Evolutionary conservation across 1,139 yeast genomes (phyloP).

Genomic region (Spathaspora sp.): DNA sequence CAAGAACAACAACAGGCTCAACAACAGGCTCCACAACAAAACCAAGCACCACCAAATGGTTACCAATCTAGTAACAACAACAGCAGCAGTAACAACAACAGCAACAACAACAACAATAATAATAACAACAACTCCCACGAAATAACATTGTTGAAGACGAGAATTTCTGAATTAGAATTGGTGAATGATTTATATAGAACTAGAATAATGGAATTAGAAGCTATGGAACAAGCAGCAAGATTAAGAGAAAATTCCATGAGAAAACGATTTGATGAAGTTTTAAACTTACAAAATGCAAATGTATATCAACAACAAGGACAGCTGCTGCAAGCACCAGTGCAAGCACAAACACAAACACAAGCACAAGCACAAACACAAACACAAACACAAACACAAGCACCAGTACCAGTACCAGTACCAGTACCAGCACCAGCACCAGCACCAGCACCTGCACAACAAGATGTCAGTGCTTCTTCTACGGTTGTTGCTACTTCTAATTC

Average conservation of each 20-base stretch:
- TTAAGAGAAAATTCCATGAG: constrained; percentile 51
- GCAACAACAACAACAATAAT: constrained; percentile 7
- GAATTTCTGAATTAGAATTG: constrained; percentile 85
- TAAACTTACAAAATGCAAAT: constrained; percentile 18
- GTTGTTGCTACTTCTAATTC: constrained; percentile 3
- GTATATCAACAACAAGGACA: constrained; percentile 4
- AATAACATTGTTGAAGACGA: constrained; percentile 58
- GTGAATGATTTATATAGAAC: constrained; percentile 85
- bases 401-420: constrained; percentile 1
- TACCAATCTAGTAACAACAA: constrained; percentile 10
- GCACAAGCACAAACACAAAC: constrained; percentile 5
- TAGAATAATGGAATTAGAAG: constrained; percentile 79
- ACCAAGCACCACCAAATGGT: constrained; percentile 12
- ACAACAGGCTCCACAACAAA: constrained; percentile 14
- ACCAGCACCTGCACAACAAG: constrained; percentile 6
- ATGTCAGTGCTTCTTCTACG: neutral
- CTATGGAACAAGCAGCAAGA: constrained; percentile 60
- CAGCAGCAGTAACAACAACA: constrained; percentile 1
- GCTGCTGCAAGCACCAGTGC: constrained; percentile 1
- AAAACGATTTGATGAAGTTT: constrained; percentile 48
- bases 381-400: constrained; percentile 4
- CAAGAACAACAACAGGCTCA: constrained; percentile 15
- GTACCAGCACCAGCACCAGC: constrained; percentile 4
- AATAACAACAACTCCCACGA: constrained; percentile 31
- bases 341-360: constrained; percentile 4